These are phyloP conservation scores for Leishmania major DNA, from an alignment of 208 protist species.

Conservation along the genomic window DNA sequence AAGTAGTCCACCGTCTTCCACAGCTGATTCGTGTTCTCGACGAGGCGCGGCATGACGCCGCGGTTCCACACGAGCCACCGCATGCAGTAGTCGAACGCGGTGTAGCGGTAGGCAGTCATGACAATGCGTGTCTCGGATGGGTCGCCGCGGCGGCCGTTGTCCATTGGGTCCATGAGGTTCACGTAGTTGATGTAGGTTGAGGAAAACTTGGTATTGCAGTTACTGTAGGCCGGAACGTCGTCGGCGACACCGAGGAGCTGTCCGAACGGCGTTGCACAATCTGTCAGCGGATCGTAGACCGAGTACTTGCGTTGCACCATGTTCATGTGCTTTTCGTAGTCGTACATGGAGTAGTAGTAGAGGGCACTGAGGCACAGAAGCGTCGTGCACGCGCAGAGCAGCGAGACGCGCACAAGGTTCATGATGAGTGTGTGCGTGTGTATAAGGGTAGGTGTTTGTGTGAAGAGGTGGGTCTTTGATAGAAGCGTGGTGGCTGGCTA, in stretches of 20 bases:
- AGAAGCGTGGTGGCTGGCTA: background rate
- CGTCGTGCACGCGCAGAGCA: constrained; percentile 12
- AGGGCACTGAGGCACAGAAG: constrained; percentile 20
- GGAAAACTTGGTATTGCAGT: constrained; percentile 47
- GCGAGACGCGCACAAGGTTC: constrained; percentile 10
- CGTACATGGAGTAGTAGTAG: constrained; percentile 25
- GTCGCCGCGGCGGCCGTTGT: constrained; percentile 40
- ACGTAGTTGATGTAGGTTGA: constrained; percentile 36
- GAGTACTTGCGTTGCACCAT: constrained; percentile 1
- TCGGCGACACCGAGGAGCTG: constrained; percentile 55
- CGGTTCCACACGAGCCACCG: constrained; percentile 53
- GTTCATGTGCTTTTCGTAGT: constrained; percentile 13
- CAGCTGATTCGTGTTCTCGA: constrained; percentile 30
- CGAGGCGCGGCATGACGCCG: constrained; percentile 32
- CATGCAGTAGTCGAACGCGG: constrained; percentile 46
- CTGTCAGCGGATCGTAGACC: constrained; percentile 38
- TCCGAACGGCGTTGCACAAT: constrained; percentile 55
- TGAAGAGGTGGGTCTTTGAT: background rate
- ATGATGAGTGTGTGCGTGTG: background rate
- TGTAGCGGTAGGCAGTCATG: constrained; percentile 48
- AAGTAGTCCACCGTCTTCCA: constrained; percentile 44
- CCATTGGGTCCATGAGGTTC: constrained; percentile 42
- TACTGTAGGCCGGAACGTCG: constrained; percentile 66
- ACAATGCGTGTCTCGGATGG: constrained; percentile 30
- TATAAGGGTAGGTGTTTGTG: background rate